Evolutionary conservation across 2,329 filamentous ascomycete genomes (phyloP).

Genomic region (Microcyclosporella mali): DNA sequence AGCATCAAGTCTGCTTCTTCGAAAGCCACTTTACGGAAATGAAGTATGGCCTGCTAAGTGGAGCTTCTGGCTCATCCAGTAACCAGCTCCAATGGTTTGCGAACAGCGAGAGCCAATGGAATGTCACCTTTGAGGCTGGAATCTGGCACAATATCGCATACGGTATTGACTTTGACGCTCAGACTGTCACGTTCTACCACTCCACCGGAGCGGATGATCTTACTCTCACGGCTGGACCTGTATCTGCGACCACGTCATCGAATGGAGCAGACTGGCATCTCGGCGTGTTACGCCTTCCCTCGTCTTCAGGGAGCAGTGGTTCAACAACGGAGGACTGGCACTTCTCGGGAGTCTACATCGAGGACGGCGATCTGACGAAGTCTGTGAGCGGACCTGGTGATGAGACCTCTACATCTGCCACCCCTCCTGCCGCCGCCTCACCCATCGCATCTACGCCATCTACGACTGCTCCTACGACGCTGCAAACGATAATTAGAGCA

Average conservation of each 20-base stretch:
- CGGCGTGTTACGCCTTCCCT: constrained; percentile 60
- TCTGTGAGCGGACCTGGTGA: constrained; percentile 19
- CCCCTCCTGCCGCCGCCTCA: constrained; percentile 3
- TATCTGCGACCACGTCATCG: constrained; percentile 51
- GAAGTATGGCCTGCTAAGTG: constrained; percentile 59
- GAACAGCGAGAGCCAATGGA: constrained; percentile 56
- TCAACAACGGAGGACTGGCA: constrained; percentile 58
- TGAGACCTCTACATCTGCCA: constrained; percentile 4
- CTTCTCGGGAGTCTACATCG: constrained; percentile 66
- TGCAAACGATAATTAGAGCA: constrained; percentile 1
- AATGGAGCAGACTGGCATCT: constrained; percentile 70
- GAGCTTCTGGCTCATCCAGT: constrained; percentile 45
- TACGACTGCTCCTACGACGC: not conserved
- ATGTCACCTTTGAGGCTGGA: constrained; percentile 53
- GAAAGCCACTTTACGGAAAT: constrained; percentile 70
- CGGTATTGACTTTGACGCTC: constrained; percentile 60
- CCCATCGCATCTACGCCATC: not conserved
- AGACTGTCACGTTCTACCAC: constrained; percentile 63
- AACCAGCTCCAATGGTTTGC: constrained; percentile 60
- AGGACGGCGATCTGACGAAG: constrained; percentile 45
- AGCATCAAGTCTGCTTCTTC: constrained; percentile 62
- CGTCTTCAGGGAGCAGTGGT: constrained; percentile 47
- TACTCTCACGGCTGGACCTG: constrained; percentile 53
- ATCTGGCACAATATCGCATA: constrained; percentile 73
- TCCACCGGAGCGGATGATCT: constrained; percentile 57